Percentiles rank a stretch among this genome's conserved stretches.
Conservation (phyloP, 441 rosid species). For the Corymbia calophylla region DNA sequence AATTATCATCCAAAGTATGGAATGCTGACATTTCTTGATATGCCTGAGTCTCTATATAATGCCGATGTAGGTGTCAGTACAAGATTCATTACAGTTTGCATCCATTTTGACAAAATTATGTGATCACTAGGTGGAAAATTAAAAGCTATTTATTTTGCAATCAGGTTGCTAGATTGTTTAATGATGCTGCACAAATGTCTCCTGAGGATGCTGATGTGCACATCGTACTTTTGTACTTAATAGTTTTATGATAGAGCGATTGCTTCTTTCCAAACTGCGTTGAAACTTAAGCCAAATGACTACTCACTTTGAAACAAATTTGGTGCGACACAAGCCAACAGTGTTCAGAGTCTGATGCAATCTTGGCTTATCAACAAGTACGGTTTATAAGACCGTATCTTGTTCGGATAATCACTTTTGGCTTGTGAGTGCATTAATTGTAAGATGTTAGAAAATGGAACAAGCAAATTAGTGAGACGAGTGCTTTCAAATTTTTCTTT, state of each 20-base stretch:
- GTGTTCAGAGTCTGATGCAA: constrained; percentile 98
- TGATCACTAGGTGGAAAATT: background rate
- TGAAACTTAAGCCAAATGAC: constrained; percentile 89
- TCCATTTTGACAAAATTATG: background rate
- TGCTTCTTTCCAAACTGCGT: constrained; percentile 66
- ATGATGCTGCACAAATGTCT: constrained; percentile 81
- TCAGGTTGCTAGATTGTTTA: constrained; percentile 77
- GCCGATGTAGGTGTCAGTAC: constrained; percentile 62
- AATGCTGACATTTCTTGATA: constrained; percentile 56
- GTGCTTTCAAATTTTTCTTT: background rate
- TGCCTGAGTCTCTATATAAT: constrained; percentile 59
- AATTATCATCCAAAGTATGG: constrained; percentile 80
- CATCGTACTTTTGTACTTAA: constrained; percentile 81
- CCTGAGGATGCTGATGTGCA: constrained; percentile 98
- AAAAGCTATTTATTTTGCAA: background rate
- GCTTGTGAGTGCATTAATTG: background rate
- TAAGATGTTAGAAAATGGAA: background rate
- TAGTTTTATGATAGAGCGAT: constrained; percentile 92
- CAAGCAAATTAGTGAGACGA: background rate
- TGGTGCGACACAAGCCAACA: constrained; percentile 98
- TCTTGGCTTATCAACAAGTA: constrained; percentile 94
- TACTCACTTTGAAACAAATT: constrained; percentile 99
- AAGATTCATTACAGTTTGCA: background rate
- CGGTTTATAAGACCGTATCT: background rate
- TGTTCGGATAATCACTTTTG: background rate